Conservation (phyloP, 2,329 filamentous ascomycete species). For the Arachnopeziza araneosa region DNA sequence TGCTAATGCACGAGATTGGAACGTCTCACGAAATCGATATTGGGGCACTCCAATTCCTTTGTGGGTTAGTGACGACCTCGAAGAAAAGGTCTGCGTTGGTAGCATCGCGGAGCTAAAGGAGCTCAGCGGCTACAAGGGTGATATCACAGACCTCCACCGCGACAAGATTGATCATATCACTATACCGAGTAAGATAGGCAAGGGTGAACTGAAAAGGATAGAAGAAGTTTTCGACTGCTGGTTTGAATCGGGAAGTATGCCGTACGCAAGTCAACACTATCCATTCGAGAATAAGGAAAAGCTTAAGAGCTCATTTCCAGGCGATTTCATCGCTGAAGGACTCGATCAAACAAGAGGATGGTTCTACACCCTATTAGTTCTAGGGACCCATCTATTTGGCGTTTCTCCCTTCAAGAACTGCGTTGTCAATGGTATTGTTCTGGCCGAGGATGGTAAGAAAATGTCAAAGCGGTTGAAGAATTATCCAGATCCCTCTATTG, state of each 20-base stretch:
- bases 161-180: conserved; percentile 93
- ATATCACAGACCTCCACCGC: conserved; percentile 80
- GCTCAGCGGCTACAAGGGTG: conserved; percentile 79
- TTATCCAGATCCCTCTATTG: conserved; percentile 78
- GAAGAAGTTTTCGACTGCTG: conserved; percentile 95
- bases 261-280: conserved; percentile 85
- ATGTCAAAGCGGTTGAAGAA: conserved; percentile 98
- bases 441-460: conserved; percentile 95
- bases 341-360: conserved; percentile 91
- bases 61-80: conserved; percentile 85
- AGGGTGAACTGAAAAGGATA: conserved; percentile 72
- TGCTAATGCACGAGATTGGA: conserved; percentile 86
- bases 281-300: conserved; percentile 83
- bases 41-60: conserved; percentile 92
- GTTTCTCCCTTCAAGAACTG: conserved; percentile 88
- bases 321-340: conserved; percentile 91
- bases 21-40: conserved; percentile 87
- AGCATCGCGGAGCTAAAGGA: conserved; percentile 79
- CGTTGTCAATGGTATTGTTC: conserved; percentile 91
- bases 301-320: conserved; percentile 77
- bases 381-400: conserved; percentile 84
- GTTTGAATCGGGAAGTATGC: conserved; percentile 97
- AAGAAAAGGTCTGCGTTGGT: conserved; percentile 81
- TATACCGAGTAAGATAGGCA: conserved; percentile 84
- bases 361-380: conserved; percentile 90